phyloP scores from a whole-genome alignment of 1,139 yeast genomes.

The Scheffersomyces segobiensis region DNA sequence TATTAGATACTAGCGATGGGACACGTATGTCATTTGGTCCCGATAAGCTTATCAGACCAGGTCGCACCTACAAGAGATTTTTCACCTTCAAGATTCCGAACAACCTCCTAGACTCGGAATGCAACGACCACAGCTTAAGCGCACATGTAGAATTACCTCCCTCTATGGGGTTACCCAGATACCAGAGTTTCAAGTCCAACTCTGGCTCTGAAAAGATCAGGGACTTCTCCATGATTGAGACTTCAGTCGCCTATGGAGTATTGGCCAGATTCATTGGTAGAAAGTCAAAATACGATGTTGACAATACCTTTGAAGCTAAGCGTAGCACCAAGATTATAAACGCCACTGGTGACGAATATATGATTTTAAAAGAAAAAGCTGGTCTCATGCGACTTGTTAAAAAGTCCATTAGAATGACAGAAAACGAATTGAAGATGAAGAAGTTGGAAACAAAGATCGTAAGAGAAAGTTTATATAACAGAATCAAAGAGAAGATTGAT shows the following conservation, averaged over 20 bases:
- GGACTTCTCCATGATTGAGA: slow-evolving; percentile 17
- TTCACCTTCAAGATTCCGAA: slow-evolving; percentile 26
- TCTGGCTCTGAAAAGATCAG: slow-evolving; percentile 5
- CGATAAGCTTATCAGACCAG: slow-evolving; percentile 8
- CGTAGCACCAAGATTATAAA: slow-evolving; percentile 32
- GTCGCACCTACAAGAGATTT: slow-evolving; percentile 13
- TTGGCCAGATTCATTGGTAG: slow-evolving; percentile 23
- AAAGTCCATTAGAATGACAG: slow-evolving; percentile 12
- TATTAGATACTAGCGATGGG: slow-evolving; percentile 30
- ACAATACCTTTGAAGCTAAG: slow-evolving; percentile 12
- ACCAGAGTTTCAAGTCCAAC: not conserved
- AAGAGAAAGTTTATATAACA: slow-evolving; percentile 26
- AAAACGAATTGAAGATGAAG: slow-evolving; percentile 11
- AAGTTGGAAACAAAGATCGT: slow-evolving; percentile 20
- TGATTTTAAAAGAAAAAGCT: slow-evolving; percentile 35
- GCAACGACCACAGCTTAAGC: slow-evolving; percentile 18
- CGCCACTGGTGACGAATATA: slow-evolving; percentile 42
- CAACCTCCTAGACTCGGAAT: slow-evolving; percentile 20
- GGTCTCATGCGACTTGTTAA: slow-evolving; percentile 34
- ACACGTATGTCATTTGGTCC: slow-evolving; percentile 15
- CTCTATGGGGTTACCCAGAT: slow-evolving; percentile 14
- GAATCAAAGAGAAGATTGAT: slow-evolving; percentile 30
- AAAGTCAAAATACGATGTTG: slow-evolving; percentile 21
- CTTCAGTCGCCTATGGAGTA: slow-evolving; percentile 18
- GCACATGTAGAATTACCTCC: slow-evolving; percentile 24